Base-by-base conservation (phyloP, 768 basidiomycete genomes). In the Lactarius indigo region DNA sequence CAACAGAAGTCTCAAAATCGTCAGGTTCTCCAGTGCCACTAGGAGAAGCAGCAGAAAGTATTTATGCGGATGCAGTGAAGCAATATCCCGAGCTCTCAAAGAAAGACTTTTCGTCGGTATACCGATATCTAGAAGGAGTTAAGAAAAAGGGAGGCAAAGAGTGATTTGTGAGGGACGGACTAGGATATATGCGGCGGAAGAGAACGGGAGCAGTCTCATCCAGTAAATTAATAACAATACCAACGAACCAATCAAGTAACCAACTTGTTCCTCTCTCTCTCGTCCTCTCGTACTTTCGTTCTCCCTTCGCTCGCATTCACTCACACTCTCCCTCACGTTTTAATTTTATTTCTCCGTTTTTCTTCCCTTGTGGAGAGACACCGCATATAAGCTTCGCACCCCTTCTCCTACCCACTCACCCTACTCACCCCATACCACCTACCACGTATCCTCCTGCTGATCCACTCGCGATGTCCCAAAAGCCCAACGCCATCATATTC, bases 31-130 rank as follows among this genome's bases (percentile, higher is more conserved):
- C 85, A 4, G 74, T 92, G 64, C 90, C 90, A 18, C 76, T 95
- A 5, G 92, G 88, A 18, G 76, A 82, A 65, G 83, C 84, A 4
- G 90, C 91, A 9, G 80, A 84, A 70, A 74, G 77, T 2, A 74
- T 95, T 31, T 96, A 96, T 75, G 76, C 76, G 5, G 77, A 80
- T 31, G 83, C 87, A 58, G 77, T 90, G 4, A 69, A 76, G 70
- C 76, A 78, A 57, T 79, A 83, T 31, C 86, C 88, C 1, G 89
- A 84, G 59, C 79, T 92, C 26, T 85, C 81, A 1, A 80, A 74
- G 58, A 88, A 87, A 72, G 94, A 95, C 71, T 95, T 96, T 73
- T 93, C 91, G 41, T 86, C 87, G 15, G 87, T 95, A 30, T 95
- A 92, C 75, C 78, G 80, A 59, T 87, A 86, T 74, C 77, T 94